phyloP scores from a whole-genome alignment of 2,329 filamentous ascomycete genomes.

The Calonectria hawksworthii region DNA sequence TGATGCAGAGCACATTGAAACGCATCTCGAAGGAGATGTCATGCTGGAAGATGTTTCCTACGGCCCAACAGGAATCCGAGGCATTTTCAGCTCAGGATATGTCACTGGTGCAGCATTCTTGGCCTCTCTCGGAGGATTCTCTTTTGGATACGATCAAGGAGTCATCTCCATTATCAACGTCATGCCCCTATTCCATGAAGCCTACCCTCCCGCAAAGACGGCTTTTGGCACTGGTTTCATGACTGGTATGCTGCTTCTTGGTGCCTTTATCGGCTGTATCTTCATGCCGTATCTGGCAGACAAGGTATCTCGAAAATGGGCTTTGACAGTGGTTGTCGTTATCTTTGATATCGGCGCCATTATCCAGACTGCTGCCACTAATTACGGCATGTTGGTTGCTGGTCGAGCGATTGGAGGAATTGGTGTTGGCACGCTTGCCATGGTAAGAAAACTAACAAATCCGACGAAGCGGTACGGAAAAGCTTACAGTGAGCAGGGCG shows the following conservation, averaged over 20 bases:
- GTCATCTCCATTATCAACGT: conserved; percentile 4
- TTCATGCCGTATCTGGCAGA: conserved; percentile 1
- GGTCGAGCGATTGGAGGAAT: not conserved
- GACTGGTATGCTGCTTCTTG: not conserved
- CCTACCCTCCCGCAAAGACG: not conserved
- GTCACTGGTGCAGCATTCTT: conserved; percentile 1
- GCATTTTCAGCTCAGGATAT: conserved; percentile 6
- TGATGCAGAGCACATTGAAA: not conserved
- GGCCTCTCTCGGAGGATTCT: not conserved
- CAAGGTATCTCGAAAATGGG: conserved; percentile 10
- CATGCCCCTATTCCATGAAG: not conserved
- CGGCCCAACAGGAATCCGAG: not conserved
- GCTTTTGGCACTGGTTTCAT: not conserved
- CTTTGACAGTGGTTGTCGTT: not conserved
- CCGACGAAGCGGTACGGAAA: not conserved
- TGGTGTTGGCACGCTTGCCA: not conserved
- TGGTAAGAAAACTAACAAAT: not conserved
- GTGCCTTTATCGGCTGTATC: not conserved
- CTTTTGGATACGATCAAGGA: not conserved
- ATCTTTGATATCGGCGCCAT: conserved; percentile 4
- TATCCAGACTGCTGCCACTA: not conserved
- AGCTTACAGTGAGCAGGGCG: conserved; percentile 19
- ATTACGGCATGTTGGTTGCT: not conserved
- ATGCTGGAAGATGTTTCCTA: not conserved
- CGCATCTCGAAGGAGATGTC: not conserved